Base-by-base conservation (phyloP, 495 filamentous ascomycete genomes). In the Tuber calosporum region DNA sequence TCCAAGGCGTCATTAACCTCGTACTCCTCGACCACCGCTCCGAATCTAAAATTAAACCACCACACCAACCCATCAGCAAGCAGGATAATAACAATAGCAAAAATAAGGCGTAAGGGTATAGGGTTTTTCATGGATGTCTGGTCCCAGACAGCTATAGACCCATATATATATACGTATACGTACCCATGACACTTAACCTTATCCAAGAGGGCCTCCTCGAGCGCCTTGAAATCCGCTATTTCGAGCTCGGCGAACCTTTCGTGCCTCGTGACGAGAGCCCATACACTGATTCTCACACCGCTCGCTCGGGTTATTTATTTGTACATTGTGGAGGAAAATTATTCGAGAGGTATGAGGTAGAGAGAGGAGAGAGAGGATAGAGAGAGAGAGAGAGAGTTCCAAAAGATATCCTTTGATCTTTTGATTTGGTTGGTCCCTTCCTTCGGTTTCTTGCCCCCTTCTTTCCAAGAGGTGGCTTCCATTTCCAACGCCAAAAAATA, bases 161-260 rank as follows among this genome's bases (percentile, higher is more conserved):
- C 53, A 34, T 15, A 34, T 30, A 62, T 26, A 26, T 62, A 62
- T 30, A 62, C 26, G 1, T 26, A 22, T 58, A 90, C 93, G 73
- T 87, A 98, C 86, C 95, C 95, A 83, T 98, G 97, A 83, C 95
- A 99, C 72, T 93, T 87, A 71, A 97, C 88, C 82, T 96, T 97
- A 38, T 85, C 86, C 75, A 88, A 85, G 48, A 99, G 84, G 43
- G 91, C 90, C 69, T 90, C 87, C 37, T 89, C 88, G 70, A 98
- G 84, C 69, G 85, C 85, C 80, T 88, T 87, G 80, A 97, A 87
- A 76, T 99, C 93, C 66, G 88, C 87, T 68, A 81, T 81, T 67
- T 83, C 87, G 77, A 99, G 81, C 72, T 89, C 86, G 3, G 74
- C 75, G 71, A 94, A 88, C 68, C 90, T 83, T 74, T 89, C 87